phyloP scores from a whole-genome alignment of 2,329 filamentous ascomycete species.

The Xylariaceae sp. region DNA sequence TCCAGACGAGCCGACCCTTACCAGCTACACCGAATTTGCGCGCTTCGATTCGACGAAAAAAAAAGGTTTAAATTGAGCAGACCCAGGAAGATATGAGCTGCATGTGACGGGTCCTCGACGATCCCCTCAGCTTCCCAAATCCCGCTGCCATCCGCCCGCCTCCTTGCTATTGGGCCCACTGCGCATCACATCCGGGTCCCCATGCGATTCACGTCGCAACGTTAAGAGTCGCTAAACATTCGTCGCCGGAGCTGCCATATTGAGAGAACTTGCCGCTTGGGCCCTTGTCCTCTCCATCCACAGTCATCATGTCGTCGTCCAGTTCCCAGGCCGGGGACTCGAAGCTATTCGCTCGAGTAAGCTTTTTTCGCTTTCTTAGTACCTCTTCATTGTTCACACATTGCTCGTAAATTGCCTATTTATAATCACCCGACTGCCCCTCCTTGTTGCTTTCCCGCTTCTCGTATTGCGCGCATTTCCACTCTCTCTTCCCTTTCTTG shows the following conservation, averaged over 20 bases:
- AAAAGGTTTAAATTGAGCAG: conserved; percentile 17
- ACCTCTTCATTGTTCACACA: not conserved
- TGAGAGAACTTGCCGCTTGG: conserved; percentile 12
- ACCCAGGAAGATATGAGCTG: conserved; percentile 8
- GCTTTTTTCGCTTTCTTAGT: conserved; percentile 27
- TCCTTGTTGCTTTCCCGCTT: not conserved
- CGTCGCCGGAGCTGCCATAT: conserved; percentile 22
- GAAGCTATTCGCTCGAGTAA: conserved; percentile 97
- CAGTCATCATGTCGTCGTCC: conserved; percentile 49
- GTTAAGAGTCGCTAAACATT: conserved; percentile 10
- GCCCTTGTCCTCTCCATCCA: conserved; percentile 14
- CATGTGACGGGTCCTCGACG: conserved; percentile 23
- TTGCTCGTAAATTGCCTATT: not conserved
- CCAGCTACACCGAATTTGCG: conserved; percentile 1
- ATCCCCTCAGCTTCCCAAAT: conserved; percentile 21
- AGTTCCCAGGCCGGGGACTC: conserved; percentile 76
- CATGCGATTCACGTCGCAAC: conserved; percentile 13
- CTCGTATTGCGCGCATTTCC: not conserved
- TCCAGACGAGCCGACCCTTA: conserved; percentile 1
- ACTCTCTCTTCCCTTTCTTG: not conserved
- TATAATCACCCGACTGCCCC: conserved; percentile 7
- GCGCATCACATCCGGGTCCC: conserved; percentile 11
- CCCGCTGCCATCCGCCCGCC: conserved; percentile 15
- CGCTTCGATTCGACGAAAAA: conserved; percentile 10
- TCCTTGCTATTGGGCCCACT: conserved; percentile 26